A percentile compares a stretch with the other conserved stretches of the same genome.
Evolutionary conservation across 192 early-diverging fungal species (phyloP).

Genomic region (Entomortierella lignicola): DNA sequence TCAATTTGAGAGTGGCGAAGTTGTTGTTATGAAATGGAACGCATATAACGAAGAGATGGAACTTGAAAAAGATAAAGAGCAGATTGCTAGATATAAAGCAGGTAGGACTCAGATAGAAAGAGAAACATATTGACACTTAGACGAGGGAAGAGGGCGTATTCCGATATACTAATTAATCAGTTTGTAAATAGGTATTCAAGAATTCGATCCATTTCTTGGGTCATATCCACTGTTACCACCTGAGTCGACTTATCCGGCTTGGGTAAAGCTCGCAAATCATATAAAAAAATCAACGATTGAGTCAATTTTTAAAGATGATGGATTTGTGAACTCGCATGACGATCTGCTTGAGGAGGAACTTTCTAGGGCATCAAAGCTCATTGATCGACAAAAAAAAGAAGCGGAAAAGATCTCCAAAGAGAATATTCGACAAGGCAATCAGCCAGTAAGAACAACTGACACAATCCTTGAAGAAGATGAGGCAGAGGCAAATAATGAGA

Average conservation of each 20-base stretch:
- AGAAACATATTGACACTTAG: too few relatives aligned
- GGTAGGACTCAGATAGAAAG: slow-evolving; percentile 67
- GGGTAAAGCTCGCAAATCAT: slow-evolving; percentile 80
- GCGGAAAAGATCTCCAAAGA: slow-evolving; percentile 42
- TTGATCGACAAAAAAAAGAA: slow-evolving; percentile 73
- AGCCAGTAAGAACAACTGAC: slow-evolving; percentile 6
- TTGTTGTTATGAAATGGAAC: slow-evolving; percentile 88
- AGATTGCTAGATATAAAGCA: slow-evolving; percentile 68
- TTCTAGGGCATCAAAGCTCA: slow-evolving; percentile 56
- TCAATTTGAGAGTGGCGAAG: slow-evolving; percentile 61
- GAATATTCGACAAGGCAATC: slow-evolving; percentile 12
- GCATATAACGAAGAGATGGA: slow-evolving; percentile 73
- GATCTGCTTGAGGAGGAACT: slow-evolving; percentile 60
- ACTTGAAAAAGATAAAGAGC: slow-evolving; percentile 66
- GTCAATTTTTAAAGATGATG: slow-evolving; percentile 13
- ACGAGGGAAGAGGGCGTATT: too few relatives aligned
- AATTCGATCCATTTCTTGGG: slow-evolving; percentile 84
- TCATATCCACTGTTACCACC: slow-evolving; percentile 82
- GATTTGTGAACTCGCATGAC: slow-evolving; percentile 57
- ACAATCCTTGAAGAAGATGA: slow-evolving; percentile 34
- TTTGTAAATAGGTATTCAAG: slow-evolving; percentile 69
- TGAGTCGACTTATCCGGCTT: slow-evolving; percentile 72
- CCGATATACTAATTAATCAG: not conserved
- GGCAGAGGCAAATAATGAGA: slow-evolving; percentile 10
- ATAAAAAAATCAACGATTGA: slow-evolving; percentile 58